These are phyloP conservation scores for Mycena epipterygia DNA, from an alignment of 768 basidiomycete species.

Conservation along the genomic window DNA sequence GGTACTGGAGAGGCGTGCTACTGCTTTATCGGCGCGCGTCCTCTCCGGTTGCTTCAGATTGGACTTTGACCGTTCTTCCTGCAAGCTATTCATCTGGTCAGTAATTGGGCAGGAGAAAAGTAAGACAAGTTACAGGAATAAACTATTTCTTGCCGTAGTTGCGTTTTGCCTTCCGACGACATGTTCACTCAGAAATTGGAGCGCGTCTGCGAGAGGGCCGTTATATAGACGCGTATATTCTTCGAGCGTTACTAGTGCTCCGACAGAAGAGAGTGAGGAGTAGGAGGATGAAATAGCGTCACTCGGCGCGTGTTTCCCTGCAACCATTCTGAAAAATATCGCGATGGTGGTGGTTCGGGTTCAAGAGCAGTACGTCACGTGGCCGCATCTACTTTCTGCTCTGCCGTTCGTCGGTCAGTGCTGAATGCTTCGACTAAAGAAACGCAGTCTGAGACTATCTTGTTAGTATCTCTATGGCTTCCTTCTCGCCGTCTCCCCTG, in stretches of 20 bases:
- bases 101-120: background rate
- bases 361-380: background rate
- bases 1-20: slow-evolving; percentile 23
- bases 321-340: background rate
- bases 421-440: too few species aligned
- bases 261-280: slow-evolving; percentile 21
- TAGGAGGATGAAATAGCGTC: slow-evolving; percentile 2
- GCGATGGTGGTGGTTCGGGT: background rate
- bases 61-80: slow-evolving; percentile 19
- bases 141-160: slow-evolving; percentile 8
- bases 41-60: slow-evolving; percentile 31
- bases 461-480: background rate
- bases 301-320: background rate
- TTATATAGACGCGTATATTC: slow-evolving; percentile 32
- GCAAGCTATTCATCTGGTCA: slow-evolving; percentile 2
- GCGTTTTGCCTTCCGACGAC: slow-evolving; percentile 28
- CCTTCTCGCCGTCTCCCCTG: slow-evolving; percentile 48
- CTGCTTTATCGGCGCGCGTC: slow-evolving; percentile 30
- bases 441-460: background rate
- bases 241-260: slow-evolving; percentile 32
- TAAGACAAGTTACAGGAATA: background rate
- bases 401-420: too few species aligned
- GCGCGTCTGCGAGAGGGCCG: slow-evolving; percentile 30
- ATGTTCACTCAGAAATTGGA: slow-evolving; percentile 35
- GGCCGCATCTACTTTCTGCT: background rate